A percentile compares a stretch with the other conserved stretches of the same genome.
phyloP scores from a whole-genome alignment of 1,284 basidiomycete species.

The Coniferiporia sulphurascens region DNA sequence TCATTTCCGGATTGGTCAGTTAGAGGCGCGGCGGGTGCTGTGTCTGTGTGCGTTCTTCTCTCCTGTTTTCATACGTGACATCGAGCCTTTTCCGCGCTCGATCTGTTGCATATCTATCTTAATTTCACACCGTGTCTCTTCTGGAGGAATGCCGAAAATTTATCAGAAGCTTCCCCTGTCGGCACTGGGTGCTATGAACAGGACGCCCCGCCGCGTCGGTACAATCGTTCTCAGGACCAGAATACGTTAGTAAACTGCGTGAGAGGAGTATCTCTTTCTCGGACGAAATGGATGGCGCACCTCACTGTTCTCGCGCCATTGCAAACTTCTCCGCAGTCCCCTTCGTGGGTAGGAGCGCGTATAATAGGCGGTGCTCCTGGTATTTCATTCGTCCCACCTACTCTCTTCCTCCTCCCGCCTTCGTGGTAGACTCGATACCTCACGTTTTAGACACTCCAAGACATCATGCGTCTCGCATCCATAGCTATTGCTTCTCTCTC shows the following conservation, averaged over 20 bases:
- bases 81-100: background rate
- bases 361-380: slow-evolving; percentile 7
- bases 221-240: slow-evolving; percentile 12
- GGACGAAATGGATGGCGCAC: background rate
- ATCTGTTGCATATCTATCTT: background rate
- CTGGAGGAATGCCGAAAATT: background rate
- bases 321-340: slow-evolving; percentile 12
- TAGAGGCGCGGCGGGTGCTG: no score
- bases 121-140: background rate
- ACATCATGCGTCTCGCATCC: slow-evolving; percentile 12
- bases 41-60: background rate
- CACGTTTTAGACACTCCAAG: background rate
- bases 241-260: slow-evolving; percentile 4
- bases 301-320: slow-evolving; percentile 8
- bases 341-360: background rate
- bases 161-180: slow-evolving; percentile 5
- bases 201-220: slow-evolving; percentile 8
- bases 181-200: slow-evolving; percentile 2
- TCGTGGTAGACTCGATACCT: background rate
- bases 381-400: background rate
- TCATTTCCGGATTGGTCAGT: background rate
- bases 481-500: slow-evolving; percentile 7
- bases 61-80: background rate
- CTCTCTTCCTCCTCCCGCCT: slow-evolving; percentile 2
- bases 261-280: slow-evolving; percentile 11